These are phyloP conservation scores for Aspergillus thermomutatus DNA, from an alignment of 2,329 filamentous ascomycete species.

Conservation along the genomic window DNA sequence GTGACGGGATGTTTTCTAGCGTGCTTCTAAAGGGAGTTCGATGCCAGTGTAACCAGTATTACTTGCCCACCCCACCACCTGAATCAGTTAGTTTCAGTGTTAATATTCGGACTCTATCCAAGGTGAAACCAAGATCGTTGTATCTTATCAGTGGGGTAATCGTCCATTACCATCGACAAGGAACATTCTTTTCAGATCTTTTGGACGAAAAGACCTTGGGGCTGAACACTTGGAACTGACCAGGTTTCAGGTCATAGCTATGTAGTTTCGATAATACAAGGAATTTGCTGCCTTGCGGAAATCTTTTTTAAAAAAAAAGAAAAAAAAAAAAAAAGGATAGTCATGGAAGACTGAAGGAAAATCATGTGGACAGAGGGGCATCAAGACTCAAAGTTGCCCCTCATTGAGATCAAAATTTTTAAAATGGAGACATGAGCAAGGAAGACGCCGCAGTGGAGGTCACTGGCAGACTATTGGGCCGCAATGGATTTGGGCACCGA, in stretches of 20 bases:
- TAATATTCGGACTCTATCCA: not conserved
- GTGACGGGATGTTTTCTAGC: constrained; percentile 16
- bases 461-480: constrained; percentile 12
- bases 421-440: constrained; percentile 6
- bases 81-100: not conserved
- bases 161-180: not conserved
- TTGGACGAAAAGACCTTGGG: not conserved
- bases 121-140: not conserved
- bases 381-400: not conserved
- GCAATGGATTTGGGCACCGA: constrained; percentile 16
- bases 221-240: not conserved
- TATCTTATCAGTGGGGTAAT: not conserved
- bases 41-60: constrained; percentile 5
- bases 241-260: too few species aligned
- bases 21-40: constrained; percentile 17
- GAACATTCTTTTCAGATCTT: not conserved
- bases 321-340: not conserved
- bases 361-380: not conserved
- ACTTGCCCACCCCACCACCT: constrained; percentile 9
- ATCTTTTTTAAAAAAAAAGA: too few species aligned
- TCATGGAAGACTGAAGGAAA: not conserved
- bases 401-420: constrained; percentile 5
- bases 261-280: not conserved
- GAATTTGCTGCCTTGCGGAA: not conserved
- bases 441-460: constrained; percentile 9